Evolutionary conservation across 2,329 filamentous ascomycete genomes (phyloP).

Genomic region (Microcera coccophila): DNA sequence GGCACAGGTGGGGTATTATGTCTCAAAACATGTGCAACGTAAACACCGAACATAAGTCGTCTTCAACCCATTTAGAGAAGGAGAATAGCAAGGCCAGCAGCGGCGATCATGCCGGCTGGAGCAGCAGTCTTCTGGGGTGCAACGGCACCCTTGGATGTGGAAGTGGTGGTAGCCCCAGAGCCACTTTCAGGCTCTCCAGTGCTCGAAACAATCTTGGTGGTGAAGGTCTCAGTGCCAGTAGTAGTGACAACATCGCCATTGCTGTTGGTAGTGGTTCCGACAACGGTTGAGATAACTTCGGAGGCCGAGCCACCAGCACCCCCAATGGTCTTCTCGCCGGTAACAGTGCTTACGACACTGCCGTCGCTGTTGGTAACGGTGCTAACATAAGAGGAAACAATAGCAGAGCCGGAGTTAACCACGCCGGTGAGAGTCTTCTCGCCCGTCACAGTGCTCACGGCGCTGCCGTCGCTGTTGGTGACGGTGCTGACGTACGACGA

Average conservation of each 20-base stretch:
- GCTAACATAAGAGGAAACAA: slow-evolving; percentile 12
- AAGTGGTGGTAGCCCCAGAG: slow-evolving; percentile 8
- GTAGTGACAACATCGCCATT: slow-evolving; percentile 17
- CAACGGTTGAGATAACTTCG: slow-evolving; percentile 2
- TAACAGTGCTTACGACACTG: slow-evolving; percentile 21
- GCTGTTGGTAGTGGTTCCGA: slow-evolving; percentile 27
- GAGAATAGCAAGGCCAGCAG: slow-evolving; percentile 46
- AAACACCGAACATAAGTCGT: slow-evolving; percentile 22
- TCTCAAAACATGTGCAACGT: slow-evolving; percentile 40
- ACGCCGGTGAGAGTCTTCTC: not conserved
- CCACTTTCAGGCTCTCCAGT: slow-evolving; percentile 10
- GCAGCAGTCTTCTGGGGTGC: slow-evolving; percentile 42
- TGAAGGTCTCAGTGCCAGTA: slow-evolving; percentile 16
- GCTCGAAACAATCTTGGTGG: slow-evolving; percentile 11
- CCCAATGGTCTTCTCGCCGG: slow-evolving; percentile 4
- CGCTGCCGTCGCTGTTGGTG: slow-evolving; percentile 12
- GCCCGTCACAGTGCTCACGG: slow-evolving; percentile 20
- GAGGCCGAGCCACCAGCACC: not conserved
- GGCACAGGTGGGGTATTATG: slow-evolving; percentile 40
- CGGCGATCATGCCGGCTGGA: slow-evolving; percentile 45
- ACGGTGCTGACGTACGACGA: slow-evolving; percentile 11
- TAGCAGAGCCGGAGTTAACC: slow-evolving; percentile 10
- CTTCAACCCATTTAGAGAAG: slow-evolving; percentile 40
- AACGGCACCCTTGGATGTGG: slow-evolving; percentile 14
- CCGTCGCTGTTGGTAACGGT: slow-evolving; percentile 12